These are phyloP conservation scores for Sisymbrium irio DNA, from an alignment of 345 rosid species.

Conservation along the genomic window DNA sequence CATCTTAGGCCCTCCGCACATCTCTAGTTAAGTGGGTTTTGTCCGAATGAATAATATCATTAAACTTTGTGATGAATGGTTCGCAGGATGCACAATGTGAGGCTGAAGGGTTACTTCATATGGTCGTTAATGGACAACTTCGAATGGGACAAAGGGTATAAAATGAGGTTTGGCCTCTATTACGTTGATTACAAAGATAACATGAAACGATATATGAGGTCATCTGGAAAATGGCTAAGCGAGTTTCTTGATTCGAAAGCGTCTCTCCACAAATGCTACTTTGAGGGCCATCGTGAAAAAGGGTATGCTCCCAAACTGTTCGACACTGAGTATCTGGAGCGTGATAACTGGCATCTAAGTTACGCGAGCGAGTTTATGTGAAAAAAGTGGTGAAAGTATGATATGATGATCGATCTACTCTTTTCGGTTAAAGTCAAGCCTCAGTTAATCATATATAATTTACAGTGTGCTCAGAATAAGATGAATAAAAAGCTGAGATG, in stretches of 20 bases:
- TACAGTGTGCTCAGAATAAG: not conserved
- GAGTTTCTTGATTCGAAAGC: conserved; percentile 22
- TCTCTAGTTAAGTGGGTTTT: not conserved
- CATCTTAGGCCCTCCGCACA: not conserved
- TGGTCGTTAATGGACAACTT: conserved; percentile 60
- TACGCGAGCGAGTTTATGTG: conserved; percentile 24
- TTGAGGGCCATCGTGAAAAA: conserved; percentile 27
- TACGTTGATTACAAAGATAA: conserved; percentile 38
- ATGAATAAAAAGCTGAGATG: conserved; percentile 25
- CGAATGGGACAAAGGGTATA: conserved; percentile 47
- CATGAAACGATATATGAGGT: conserved; percentile 40
- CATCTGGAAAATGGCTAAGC: conserved; percentile 36
- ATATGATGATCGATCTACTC: conserved; percentile 19
- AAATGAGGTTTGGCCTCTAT: conserved; percentile 40
- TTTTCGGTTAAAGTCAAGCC: not conserved
- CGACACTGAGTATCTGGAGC: not conserved
- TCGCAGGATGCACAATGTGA: conserved; percentile 32
- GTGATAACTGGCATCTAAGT: not conserved
- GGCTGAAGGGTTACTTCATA: conserved; percentile 45
- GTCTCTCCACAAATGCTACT: conserved; percentile 24
- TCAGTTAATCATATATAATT: conserved; percentile 14
- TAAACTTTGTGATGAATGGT: not conserved
- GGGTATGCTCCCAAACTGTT: conserved; percentile 23
- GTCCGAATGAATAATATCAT: not conserved
- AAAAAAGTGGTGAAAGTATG: not conserved